These are phyloP conservation scores for Podospora tetraspora DNA, from an alignment of 495 filamentous ascomycete species.

Conservation along the genomic window DNA sequence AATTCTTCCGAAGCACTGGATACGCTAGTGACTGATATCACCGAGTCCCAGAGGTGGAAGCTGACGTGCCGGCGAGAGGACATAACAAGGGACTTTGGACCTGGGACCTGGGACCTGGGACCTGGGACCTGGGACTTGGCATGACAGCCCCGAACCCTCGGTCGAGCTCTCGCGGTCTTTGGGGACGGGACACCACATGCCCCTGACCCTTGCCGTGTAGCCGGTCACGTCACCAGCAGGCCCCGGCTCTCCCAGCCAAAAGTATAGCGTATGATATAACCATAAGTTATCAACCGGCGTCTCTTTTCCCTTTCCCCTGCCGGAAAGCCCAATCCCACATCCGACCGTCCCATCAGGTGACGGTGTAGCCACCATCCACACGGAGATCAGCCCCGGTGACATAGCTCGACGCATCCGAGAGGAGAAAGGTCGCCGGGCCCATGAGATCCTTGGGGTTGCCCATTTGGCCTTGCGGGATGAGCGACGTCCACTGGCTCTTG, in stretches of 20 bases:
- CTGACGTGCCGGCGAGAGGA: not conserved
- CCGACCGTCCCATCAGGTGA: conserved; percentile 42
- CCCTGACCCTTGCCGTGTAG: not conserved
- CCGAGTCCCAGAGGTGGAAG: not conserved
- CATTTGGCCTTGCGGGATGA: conserved; percentile 90
- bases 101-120: no score
- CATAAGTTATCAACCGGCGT: no score
- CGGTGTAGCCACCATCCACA: conserved; percentile 87
- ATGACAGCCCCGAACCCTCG: not conserved
- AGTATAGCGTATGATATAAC: no score
- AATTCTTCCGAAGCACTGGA: not conserved
- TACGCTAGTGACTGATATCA: not conserved
- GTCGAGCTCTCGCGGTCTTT: not conserved
- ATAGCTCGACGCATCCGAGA: conserved; percentile 79
- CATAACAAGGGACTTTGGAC: not conserved
- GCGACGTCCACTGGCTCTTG: conserved; percentile 77
- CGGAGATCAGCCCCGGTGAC: conserved; percentile 86
- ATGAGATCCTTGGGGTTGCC: conserved; percentile 86
- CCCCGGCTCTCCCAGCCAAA: no score
- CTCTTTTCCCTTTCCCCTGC: not conserved
- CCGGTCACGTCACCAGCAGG: not conserved
- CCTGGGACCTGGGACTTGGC: no score
- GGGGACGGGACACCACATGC: not conserved
- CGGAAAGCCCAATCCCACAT: not conserved
- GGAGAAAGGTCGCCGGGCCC: conserved; percentile 86